A percentile compares a stretch with the other conserved stretches of the same genome.
Conservation (phyloP, 2,329 filamentous ascomycete genomes). For the Cytospora mali region DNA sequence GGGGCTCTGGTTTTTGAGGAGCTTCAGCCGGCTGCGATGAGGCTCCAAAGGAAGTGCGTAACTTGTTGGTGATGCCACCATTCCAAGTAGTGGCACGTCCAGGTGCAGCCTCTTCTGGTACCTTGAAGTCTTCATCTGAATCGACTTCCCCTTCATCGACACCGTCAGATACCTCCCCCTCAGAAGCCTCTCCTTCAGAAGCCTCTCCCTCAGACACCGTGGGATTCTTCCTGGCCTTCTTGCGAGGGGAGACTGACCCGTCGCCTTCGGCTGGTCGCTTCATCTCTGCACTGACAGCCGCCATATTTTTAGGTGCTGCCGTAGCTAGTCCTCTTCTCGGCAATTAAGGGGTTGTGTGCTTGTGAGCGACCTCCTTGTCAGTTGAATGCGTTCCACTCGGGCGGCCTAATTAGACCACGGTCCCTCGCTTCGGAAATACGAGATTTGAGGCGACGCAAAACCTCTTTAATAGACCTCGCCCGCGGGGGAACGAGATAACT, state of each 20-base stretch:
- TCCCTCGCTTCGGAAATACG: conserved; percentile 22
- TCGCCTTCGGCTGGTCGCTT: conserved; percentile 8
- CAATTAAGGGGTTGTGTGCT: neutral
- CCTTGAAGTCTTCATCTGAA: conserved; percentile 11
- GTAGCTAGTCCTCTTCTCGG: neutral
- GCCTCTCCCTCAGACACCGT: neutral
- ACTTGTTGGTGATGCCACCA: conserved; percentile 31
- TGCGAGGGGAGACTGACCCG: conserved; percentile 17
- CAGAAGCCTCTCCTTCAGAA: neutral
- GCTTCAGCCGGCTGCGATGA: conserved; percentile 2
- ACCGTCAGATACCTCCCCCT: conserved; percentile 13
- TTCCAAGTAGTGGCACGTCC: conserved; percentile 32
- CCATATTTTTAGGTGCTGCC: neutral
- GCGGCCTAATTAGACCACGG: conserved; percentile 13
- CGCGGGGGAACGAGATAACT: neutral
- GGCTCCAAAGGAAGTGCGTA: conserved; percentile 27
- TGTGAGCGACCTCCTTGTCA: neutral
- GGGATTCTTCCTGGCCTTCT: conserved; percentile 19
- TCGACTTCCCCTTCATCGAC: conserved; percentile 19
- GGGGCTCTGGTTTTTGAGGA: neutral
- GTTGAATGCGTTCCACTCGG: conserved; percentile 1
- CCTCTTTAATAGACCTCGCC: neutral
- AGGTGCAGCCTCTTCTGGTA: conserved; percentile 21
- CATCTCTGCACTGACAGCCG: conserved; percentile 1
- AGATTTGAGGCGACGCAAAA: conserved; percentile 9